phyloP scores from a whole-genome alignment of 306 rosid genomes.

The Castanea mollissima region DNA sequence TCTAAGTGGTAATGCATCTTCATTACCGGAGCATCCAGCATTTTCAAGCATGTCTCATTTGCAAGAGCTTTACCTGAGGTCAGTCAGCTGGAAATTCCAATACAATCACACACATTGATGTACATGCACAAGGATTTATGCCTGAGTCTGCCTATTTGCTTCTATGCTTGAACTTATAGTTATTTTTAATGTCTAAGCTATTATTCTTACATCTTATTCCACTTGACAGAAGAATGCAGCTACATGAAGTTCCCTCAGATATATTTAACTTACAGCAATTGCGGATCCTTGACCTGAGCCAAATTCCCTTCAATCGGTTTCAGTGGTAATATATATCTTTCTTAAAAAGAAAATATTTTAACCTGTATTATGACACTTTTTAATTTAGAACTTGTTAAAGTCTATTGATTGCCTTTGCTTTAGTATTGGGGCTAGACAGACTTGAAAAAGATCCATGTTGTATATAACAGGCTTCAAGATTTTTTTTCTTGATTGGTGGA shows the following conservation, averaged over 20 bases:
- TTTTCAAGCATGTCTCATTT: conserved; percentile 70
- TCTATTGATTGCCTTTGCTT: neutral
- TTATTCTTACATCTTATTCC: conserved; percentile 1
- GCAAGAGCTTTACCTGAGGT: conserved; percentile 93
- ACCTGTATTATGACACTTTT: neutral
- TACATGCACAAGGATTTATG: neutral
- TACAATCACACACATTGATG: neutral
- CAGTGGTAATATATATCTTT: conserved; percentile 55
- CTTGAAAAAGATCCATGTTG: neutral
- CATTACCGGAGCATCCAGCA: conserved; percentile 53
- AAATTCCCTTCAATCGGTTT: conserved; percentile 74
- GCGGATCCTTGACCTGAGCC: conserved; percentile 76
- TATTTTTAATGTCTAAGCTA: neutral
- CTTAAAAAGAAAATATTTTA: neutral
- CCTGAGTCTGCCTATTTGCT: conserved; percentile 10
- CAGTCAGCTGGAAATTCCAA: conserved; percentile 30
- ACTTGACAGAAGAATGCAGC: conserved; percentile 66
- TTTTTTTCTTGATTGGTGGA: neutral
- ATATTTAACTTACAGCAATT: conserved; percentile 60
- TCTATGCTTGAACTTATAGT: neutral
- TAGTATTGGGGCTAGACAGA: neutral
- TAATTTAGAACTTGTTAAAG: conserved; percentile 14
- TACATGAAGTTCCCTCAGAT: conserved; percentile 66
- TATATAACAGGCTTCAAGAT: neutral
- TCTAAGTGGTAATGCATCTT: conserved; percentile 68